Evolutionary conservation across 768 basidiomycete genomes (phyloP), one percentile per base, ranked within the genome.

Genomic region (Piloderma croceum): DNA sequence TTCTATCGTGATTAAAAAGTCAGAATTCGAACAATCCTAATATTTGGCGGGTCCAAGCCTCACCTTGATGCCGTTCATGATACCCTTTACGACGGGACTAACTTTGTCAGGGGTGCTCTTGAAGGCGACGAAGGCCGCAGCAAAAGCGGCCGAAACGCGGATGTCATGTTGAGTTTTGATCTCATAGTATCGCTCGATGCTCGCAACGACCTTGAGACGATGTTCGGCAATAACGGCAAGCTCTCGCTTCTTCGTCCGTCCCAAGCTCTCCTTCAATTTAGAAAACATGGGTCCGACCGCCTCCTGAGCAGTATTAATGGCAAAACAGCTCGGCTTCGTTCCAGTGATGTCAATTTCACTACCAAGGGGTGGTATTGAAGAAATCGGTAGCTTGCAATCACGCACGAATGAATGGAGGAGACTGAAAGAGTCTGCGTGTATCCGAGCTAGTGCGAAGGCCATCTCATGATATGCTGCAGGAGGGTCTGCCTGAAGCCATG

Each of bases 1-100:
- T 76, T 83, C 88, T 90, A 48, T 3, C 22, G 18, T 5, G 23
- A 43, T n/a, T n/a, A n/a, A n/a, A n/a, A 15, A 43, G 18, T 41
- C 10, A 15, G 24, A n/a, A 33, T 24, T 49, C 47, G 38, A 51
- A 45, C 33, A 12, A 25, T 19, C 42, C 7, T 21, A 11, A 17
- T 23, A 6, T 23, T 7, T 36, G 3, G 15, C 20, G 11, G 39
- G 24, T 4, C 7, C 17, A 23, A 29, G 29, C 42, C 75, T 31
- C 38, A 90, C 93, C 79, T 96, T 98, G 69, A 98, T 83, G 18
- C 92, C 90, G 42, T 91, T 94, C 87, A 97, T 98, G 41, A 98
- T 82, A 18, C 89, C 90, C 59, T 93, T 92, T 32, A 99, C 91
- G 35, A 99, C 81, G 0, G 96, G 93, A 51, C 90, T 94, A 46